Percentiles rank a stretch among this genome's conserved stretches.
Conservation (phyloP, 768 basidiomycete species). For the Lentinula lateritia region DNA sequence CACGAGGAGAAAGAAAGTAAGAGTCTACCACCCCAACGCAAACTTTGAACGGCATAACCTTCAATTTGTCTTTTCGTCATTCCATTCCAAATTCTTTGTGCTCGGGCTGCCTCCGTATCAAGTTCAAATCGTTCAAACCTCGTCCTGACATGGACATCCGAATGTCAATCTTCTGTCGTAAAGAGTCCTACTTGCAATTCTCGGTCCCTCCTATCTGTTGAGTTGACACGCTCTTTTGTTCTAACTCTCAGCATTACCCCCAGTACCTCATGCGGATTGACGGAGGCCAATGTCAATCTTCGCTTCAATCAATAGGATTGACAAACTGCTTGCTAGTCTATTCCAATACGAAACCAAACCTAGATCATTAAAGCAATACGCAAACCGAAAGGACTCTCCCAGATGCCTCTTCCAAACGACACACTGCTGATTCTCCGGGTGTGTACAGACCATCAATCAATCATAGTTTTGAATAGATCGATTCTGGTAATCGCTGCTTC, state of each 20-base stretch:
- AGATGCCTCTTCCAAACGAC: not conserved
- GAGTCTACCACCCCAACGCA: too few relatives aligned
- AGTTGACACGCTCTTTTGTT: not conserved
- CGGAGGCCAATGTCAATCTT: not conserved
- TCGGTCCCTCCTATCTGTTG: not conserved
- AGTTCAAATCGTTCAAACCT: not conserved
- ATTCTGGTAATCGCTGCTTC: not conserved
- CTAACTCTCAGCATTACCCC: not conserved
- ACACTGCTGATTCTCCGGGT: too few relatives aligned
- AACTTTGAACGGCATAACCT: too few relatives aligned
- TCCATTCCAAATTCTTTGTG: not conserved
- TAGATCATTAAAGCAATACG: not conserved
- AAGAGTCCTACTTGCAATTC: not conserved
- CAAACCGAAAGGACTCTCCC: not conserved
- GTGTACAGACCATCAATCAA: not conserved
- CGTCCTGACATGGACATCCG: not conserved
- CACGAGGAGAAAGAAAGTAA: too few relatives aligned
- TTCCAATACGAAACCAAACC: too few relatives aligned
- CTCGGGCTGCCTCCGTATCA: not conserved
- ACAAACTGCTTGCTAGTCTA: not conserved
- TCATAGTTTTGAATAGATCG: not conserved
- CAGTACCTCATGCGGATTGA: slow-evolving; percentile 1
- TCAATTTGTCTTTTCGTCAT: not conserved
- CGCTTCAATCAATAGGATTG: not conserved
- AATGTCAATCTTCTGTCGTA: not conserved